These are phyloP conservation scores for Solanum habrochaites DNA, from an alignment of 257 asterid species.

Conservation along the genomic window DNA sequence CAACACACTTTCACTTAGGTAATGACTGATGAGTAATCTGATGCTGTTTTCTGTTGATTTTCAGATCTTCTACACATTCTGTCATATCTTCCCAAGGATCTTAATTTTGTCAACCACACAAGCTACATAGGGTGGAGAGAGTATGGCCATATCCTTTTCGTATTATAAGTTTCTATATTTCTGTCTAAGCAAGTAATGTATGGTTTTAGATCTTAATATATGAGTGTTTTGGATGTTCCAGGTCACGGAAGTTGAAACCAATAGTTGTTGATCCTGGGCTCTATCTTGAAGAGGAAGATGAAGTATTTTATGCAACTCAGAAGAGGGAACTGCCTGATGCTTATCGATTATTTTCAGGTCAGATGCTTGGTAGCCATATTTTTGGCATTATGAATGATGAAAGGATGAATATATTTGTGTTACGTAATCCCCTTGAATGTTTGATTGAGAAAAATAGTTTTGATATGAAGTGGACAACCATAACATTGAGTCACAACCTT, in stretches of 20 bases:
- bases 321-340: slow-evolving; percentile 79
- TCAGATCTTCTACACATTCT: slow-evolving; percentile 93
- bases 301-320: slow-evolving; percentile 71
- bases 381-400: background rate
- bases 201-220: background rate
- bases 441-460: background rate
- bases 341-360: slow-evolving; percentile 66
- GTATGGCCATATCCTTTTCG: slow-evolving; percentile 32
- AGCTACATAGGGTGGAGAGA: slow-evolving; percentile 98
- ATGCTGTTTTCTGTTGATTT: slow-evolving; percentile 11
- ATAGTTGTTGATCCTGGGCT: slow-evolving; percentile 88
- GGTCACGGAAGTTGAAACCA: slow-evolving; percentile 73
- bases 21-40: background rate
- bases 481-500: background rate
- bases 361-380: background rate
- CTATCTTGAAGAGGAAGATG: slow-evolving; percentile 50
- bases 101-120: slow-evolving; percentile 81
- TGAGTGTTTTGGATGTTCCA: slow-evolving; percentile 9
- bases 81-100: slow-evolving; percentile 77
- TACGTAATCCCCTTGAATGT: background rate
- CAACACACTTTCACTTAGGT: background rate
- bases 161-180: background rate
- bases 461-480: background rate
- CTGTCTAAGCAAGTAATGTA: background rate
- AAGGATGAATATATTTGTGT: background rate